Evolutionary conservation across 75 land plant species (phyloP), one percentile per base, ranked within the genome.

Genomic region (Gnetum montanum): DNA sequence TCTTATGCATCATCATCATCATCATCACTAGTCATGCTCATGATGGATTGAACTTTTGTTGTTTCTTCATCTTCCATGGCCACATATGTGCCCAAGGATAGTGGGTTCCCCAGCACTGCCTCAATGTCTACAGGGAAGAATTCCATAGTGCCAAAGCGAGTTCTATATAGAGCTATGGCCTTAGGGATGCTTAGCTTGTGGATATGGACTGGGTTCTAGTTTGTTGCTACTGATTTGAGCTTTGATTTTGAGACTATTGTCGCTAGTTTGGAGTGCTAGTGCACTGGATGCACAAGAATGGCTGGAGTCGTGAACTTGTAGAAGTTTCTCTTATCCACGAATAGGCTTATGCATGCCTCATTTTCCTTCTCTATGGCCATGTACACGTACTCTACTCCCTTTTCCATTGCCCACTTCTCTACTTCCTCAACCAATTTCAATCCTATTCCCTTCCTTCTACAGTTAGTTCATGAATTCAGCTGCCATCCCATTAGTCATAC

Each of bases 281-380:
- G 46, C 1, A 82, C 82, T 3, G 82, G 78, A 34, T 82, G 68
- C 19, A 82, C 69, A 2, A 82, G 62, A 3, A 82, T 74, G 1
- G 70, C 49, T 18, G 75, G 82, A 8, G 55, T 67, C 34, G 74
- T 20, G 41, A 78, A 73, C 68, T 54, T 72, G 37, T 31, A 20
- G 61, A 52, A 74, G 8, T 63, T 58, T 2, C 70, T 49, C 59
- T 64, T 78, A 8, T 67, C 46, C 0, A 53, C 48, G 58, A 82
- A 82, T 48, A 78, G 68, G 8, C 57, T 59, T n/a, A 73, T 46
- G 0, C 78, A 78, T 7, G 78, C 74, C 13, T 56, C 56, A 43
- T 82, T 82, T 26, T 64, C 67, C 64, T 73, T 74, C 63, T 78
- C 82, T 0, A 76, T 82, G 4, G 78, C 78, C 78, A 82, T 82